Evolutionary conservation across 2,329 filamentous ascomycete genomes (phyloP).

Genomic region (Hypoxylon sp.): DNA sequence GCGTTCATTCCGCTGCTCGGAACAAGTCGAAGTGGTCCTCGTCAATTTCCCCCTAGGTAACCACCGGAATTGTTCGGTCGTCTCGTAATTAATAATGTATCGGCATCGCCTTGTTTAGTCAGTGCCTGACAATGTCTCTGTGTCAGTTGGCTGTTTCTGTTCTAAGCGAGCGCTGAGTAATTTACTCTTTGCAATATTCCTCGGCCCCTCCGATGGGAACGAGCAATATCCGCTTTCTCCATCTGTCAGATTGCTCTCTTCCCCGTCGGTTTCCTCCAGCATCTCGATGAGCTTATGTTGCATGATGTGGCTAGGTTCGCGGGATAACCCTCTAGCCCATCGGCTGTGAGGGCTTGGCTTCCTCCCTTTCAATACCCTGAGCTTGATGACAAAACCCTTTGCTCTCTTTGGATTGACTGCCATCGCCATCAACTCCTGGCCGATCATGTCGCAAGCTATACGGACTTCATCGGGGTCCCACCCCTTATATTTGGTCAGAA

Average conservation of each 20-base stretch:
- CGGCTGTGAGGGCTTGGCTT: conserved; percentile 60
- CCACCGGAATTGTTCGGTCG: background rate
- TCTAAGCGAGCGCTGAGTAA: conserved; percentile 18
- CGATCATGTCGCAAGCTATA: conserved; percentile 62
- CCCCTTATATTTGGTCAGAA: conserved; percentile 67
- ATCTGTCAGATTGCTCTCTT: conserved; percentile 35
- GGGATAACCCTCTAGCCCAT: conserved; percentile 50
- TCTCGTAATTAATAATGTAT: conserved; percentile 6
- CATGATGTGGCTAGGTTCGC: conserved; percentile 45
- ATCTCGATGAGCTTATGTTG: conserved; percentile 49
- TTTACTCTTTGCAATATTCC: conserved; percentile 26
- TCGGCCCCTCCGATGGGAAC: conserved; percentile 23
- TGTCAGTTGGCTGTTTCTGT: conserved; percentile 12
- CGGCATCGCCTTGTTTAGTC: conserved; percentile 12
- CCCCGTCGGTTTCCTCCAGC: conserved; percentile 36
- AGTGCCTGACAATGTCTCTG: conserved; percentile 12
- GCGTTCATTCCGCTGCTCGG: conserved; percentile 4
- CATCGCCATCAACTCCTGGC: conserved; percentile 64
- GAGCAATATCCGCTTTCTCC: conserved; percentile 41
- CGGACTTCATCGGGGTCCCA: conserved; percentile 67
- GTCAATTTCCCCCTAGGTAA: conserved; percentile 2
- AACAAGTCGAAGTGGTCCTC: conserved; percentile 8
- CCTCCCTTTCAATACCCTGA: conserved; percentile 65
- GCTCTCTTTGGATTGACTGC: conserved; percentile 63
- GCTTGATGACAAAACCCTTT: conserved; percentile 62